Evolutionary conservation across 2,329 filamentous ascomycete genomes (phyloP).

Genomic region (Plenodomus lindquistii): DNA sequence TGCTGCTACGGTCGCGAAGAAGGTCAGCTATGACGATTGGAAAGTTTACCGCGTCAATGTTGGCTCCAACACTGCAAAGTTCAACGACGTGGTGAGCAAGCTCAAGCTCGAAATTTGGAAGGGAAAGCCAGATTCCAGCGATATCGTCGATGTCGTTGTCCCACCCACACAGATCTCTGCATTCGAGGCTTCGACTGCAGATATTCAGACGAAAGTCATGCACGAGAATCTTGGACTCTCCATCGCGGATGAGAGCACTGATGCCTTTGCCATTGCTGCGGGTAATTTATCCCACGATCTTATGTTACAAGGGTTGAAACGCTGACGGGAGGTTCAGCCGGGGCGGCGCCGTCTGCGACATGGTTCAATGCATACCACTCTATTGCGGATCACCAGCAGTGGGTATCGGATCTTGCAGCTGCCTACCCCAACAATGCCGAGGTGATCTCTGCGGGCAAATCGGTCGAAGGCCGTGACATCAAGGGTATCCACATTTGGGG

Average conservation of each 20-base stretch:
- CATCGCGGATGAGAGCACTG: constrained; percentile 32
- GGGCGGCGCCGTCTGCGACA: constrained; percentile 31
- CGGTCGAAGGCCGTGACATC: constrained; percentile 42
- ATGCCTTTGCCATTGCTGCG: constrained; percentile 34
- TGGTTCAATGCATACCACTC: constrained; percentile 46
- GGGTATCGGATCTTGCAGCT: constrained; percentile 39
- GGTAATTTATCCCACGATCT: constrained; percentile 22
- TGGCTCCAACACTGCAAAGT: constrained; percentile 28
- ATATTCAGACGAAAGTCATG: constrained; percentile 38
- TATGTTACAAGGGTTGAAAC: constrained; percentile 6
- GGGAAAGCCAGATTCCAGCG: constrained; percentile 35
- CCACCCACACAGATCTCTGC: constrained; percentile 34
- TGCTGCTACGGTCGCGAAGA: constrained; percentile 35
- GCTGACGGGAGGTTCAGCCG: constrained; percentile 29
- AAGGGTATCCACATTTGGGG: constrained; percentile 47
- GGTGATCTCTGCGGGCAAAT: constrained; percentile 41
- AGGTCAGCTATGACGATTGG: constrained; percentile 41
- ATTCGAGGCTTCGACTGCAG: constrained; percentile 32
- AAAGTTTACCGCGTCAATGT: constrained; percentile 44
- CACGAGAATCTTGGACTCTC: constrained; percentile 44
- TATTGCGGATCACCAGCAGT: constrained; percentile 41
- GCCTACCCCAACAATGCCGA: constrained; percentile 42
- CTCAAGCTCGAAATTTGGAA: constrained; percentile 41
- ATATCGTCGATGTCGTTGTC: constrained; percentile 43
- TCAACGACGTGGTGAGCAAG: constrained; percentile 35